phyloP scores from a whole-genome alignment of 495 filamentous ascomycete genomes.

The Diplogelasinospora grovesii region DNA sequence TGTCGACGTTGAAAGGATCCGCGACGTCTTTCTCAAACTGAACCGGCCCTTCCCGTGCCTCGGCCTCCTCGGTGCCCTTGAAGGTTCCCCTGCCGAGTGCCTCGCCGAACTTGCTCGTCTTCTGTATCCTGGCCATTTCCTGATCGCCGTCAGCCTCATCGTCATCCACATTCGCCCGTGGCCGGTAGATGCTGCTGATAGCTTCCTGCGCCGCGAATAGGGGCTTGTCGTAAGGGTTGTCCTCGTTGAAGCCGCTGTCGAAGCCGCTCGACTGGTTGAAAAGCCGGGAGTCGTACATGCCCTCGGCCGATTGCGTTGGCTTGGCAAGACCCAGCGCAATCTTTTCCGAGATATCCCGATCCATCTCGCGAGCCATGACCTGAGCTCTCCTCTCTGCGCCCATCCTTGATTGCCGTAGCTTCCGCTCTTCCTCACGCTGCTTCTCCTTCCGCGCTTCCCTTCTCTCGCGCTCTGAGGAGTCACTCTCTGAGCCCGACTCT shows the following conservation, averaged over 20 bases:
- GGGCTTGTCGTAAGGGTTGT: slow-evolving; percentile 95
- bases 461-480: slow-evolving; percentile 67
- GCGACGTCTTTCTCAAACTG: slow-evolving; percentile 89
- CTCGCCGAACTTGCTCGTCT: slow-evolving; percentile 71
- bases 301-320: slow-evolving; percentile 78
- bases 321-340: slow-evolving; percentile 93
- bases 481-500: slow-evolving; percentile 52
- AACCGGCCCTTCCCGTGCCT: slow-evolving; percentile 86
- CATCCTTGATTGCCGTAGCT: slow-evolving; percentile 92
- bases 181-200: slow-evolving; percentile 89
- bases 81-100: slow-evolving; percentile 86
- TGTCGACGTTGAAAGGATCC: slow-evolving; percentile 90
- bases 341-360: slow-evolving; percentile 96
- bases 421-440: slow-evolving; percentile 74
- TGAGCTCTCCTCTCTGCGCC: slow-evolving; percentile 85
- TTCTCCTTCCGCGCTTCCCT: slow-evolving; percentile 71
- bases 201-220: slow-evolving; percentile 96
- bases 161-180: slow-evolving; percentile 61
- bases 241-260: slow-evolving; percentile 88
- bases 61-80: slow-evolving; percentile 79
- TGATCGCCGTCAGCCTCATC: slow-evolving; percentile 73
- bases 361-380: slow-evolving; percentile 88
- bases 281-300: slow-evolving; percentile 93
- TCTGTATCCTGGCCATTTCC: slow-evolving; percentile 82
- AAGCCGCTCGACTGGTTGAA: slow-evolving; percentile 95